Conservation (phyloP, 306 rosid species). For the Arachis stenosperma region DNA sequence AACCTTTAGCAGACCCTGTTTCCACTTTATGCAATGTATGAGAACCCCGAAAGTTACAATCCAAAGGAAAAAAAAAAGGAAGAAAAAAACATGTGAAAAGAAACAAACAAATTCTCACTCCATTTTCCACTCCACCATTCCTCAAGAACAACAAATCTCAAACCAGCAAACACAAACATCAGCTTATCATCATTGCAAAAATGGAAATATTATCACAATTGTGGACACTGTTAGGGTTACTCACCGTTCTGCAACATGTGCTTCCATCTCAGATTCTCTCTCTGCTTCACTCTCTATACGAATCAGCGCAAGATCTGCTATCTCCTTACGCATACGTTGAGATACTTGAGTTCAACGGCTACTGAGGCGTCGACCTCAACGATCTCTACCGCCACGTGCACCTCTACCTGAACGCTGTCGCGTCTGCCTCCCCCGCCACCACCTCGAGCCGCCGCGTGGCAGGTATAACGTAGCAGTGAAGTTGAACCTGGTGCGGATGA, state of each 20-base stretch:
- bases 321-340: slow-evolving; percentile 39
- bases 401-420: slow-evolving; percentile 73
- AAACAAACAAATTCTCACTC: too few relatives aligned
- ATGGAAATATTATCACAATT: too few relatives aligned
- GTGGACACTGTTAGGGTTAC: too few relatives aligned
- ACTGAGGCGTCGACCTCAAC: slow-evolving; percentile 80
- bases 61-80: neutral
- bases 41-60: slow-evolving; percentile 13
- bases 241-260: slow-evolving; percentile 42
- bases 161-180: too few relatives aligned
- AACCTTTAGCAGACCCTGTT: slow-evolving; percentile 43
- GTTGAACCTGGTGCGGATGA: too few relatives aligned
- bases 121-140: too few relatives aligned
- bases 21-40: slow-evolving; percentile 40
- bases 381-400: slow-evolving; percentile 85
- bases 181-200: too few relatives aligned
- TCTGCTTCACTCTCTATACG: slow-evolving; percentile 73
- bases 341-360: slow-evolving; percentile 87
- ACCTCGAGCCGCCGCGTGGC: slow-evolving; percentile 54
- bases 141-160: too few relatives aligned
- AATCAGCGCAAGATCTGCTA: slow-evolving; percentile 68
- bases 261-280: slow-evolving; percentile 84
- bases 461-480: too few relatives aligned
- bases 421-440: slow-evolving; percentile 48
- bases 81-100: too few relatives aligned